These are phyloP conservation scores for Fusarium sp. DNA, from an alignment of 2,329 filamentous ascomycete genomes.

Conservation along the genomic window DNA sequence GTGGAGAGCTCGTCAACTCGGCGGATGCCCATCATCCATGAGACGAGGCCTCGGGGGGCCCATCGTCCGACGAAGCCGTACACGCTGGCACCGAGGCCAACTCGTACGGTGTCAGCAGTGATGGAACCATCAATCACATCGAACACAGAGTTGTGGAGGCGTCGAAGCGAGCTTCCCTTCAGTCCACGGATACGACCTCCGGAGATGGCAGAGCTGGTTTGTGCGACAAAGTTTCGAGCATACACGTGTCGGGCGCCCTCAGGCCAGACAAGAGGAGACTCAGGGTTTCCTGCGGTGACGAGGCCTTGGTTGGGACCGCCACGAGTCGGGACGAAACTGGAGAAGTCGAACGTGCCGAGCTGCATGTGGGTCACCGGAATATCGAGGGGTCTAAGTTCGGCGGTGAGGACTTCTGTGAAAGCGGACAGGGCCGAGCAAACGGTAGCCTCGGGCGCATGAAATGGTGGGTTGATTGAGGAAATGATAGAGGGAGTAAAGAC, in stretches of 20 bases:
- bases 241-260: slow-evolving; percentile 68
- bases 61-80: slow-evolving; percentile 88
- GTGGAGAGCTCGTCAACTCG: slow-evolving; percentile 65
- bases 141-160: slow-evolving; percentile 87
- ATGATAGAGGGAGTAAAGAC: slow-evolving; percentile 84
- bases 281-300: slow-evolving; percentile 54
- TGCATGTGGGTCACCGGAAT: slow-evolving; percentile 88
- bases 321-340: slow-evolving; percentile 65
- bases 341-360: slow-evolving; percentile 89
- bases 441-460: slow-evolving; percentile 85
- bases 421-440: slow-evolving; percentile 87
- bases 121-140: slow-evolving; percentile 80
- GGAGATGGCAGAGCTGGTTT: slow-evolving; percentile 64
- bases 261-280: slow-evolving; percentile 69
- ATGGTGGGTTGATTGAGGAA: slow-evolving; percentile 79
- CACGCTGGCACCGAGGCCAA: slow-evolving; percentile 83
- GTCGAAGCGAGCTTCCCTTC: slow-evolving; percentile 76
- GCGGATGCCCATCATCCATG: slow-evolving; percentile 90
- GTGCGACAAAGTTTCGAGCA: slow-evolving; percentile 67
- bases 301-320: slow-evolving; percentile 48
- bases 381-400: slow-evolving; percentile 78
- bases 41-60: slow-evolving; percentile 80
- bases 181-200: slow-evolving; percentile 66
- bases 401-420: slow-evolving; percentile 81
- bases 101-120: slow-evolving; percentile 72